Percentiles rank a stretch among this genome's conserved stretches.
Evolutionary conservation across 2,329 filamentous ascomycete species (phyloP).

Genomic region (Curvularia hawaiiensis): DNA sequence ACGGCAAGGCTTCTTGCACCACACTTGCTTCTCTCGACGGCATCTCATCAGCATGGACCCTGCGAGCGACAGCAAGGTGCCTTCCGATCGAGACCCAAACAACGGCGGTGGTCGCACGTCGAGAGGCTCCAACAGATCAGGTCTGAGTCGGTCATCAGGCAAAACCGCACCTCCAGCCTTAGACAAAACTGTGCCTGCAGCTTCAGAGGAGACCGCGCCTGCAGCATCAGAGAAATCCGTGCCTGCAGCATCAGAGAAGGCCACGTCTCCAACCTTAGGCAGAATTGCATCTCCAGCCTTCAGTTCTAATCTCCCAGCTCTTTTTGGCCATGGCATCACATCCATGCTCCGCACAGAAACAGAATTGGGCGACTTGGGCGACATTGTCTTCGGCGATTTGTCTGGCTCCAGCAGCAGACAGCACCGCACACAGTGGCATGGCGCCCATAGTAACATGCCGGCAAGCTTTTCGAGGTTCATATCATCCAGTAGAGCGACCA

Average conservation of each 20-base stretch:
- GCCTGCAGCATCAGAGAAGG: conserved; percentile 22
- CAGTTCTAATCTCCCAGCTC: conserved; percentile 40
- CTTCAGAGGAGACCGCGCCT: conserved; percentile 36
- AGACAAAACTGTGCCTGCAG: conserved; percentile 20
- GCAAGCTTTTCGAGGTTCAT: conserved; percentile 49
- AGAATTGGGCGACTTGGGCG: conserved; percentile 54
- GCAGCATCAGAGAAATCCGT: conserved; percentile 37
- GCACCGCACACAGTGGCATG: conserved; percentile 40
- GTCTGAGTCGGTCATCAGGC: conserved; percentile 41
- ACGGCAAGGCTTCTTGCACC: conserved; percentile 3
- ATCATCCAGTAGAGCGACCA: conserved; percentile 47
- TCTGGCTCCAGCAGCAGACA: conserved; percentile 47
- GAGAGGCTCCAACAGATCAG: conserved; percentile 54
- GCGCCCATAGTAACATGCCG: conserved; percentile 47
- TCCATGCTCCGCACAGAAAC: conserved; percentile 58
- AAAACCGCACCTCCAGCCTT: conserved; percentile 32
- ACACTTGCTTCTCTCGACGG: background rate
- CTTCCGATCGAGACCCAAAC: conserved; percentile 51
- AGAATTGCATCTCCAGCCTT: conserved; percentile 33
- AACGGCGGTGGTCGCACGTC: conserved; percentile 55
- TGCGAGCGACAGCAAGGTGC: conserved; percentile 47
- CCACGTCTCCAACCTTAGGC: conserved; percentile 33
- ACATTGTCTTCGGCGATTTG: conserved; percentile 41
- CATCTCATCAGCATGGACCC: conserved; percentile 2
- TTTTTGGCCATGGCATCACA: conserved; percentile 48